Evolutionary conservation across 1,284 basidiomycete species (phyloP).

Genomic region (Cutaneotrichosporon sp.): DNA sequence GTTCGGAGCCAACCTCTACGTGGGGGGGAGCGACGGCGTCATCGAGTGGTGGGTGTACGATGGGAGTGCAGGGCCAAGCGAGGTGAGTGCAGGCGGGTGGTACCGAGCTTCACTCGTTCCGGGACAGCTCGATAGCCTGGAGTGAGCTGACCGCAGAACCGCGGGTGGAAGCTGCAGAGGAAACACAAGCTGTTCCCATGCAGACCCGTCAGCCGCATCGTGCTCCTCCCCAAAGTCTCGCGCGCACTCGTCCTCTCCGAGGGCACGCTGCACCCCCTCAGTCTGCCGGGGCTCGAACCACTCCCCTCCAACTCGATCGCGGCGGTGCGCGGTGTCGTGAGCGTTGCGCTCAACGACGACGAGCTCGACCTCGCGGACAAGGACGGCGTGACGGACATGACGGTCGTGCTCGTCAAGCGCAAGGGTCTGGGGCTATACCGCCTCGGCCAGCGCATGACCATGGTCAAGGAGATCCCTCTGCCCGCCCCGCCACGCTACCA

Average conservation of each 20-base stretch:
- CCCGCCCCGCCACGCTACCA: conserved; percentile 65
- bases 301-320: conserved; percentile 64
- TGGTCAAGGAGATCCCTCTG: conserved; percentile 76
- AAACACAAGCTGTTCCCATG: conserved; percentile 49
- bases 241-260: conserved; percentile 54
- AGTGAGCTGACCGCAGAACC: conserved; percentile 27
- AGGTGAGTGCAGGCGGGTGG: too few relatives aligned
- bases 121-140: too few relatives aligned
- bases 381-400: conserved; percentile 62
- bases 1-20: conserved; percentile 52
- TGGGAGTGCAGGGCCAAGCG: conserved; percentile 27
- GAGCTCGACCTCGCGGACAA: conserved; percentile 63
- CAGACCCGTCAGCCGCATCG: conserved; percentile 69
- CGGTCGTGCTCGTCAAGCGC: conserved; percentile 76
- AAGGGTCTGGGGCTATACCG: conserved; percentile 67
- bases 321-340: conserved; percentile 73
- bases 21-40: conserved; percentile 52
- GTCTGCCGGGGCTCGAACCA: conserved; percentile 73
- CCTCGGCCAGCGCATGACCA: conserved; percentile 63
- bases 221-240: conserved; percentile 71
- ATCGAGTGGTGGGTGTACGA: conserved; percentile 54
- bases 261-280: conserved; percentile 74
- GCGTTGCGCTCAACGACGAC: conserved; percentile 74
- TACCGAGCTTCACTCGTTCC: too few relatives aligned
- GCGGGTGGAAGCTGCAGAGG: conserved; percentile 47